A percentile compares a stretch with the other conserved stretches of the same genome.
phyloP scores from a whole-genome alignment of 108 stramenopile genomes.

The Skeletonema grethae region DNA sequence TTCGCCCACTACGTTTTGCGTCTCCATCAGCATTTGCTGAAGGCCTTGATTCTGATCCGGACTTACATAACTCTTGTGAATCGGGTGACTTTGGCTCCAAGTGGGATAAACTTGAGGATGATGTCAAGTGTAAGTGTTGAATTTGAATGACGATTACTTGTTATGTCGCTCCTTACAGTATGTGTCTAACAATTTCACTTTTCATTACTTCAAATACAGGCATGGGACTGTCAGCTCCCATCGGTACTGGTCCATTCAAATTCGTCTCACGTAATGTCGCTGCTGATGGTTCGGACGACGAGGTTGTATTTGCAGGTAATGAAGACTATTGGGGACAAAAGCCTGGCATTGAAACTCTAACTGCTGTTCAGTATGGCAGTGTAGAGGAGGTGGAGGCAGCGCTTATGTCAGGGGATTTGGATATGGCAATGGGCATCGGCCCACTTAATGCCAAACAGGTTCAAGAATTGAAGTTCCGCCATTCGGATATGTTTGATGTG shows the following conservation, averaged over 20 bases:
- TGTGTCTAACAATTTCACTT: too few species aligned
- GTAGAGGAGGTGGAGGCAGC: slow-evolving; percentile 53
- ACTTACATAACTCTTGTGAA: slow-evolving; percentile 62
- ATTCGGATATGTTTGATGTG: slow-evolving; percentile 48
- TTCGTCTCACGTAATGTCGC: slow-evolving; percentile 23
- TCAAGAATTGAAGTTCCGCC: slow-evolving; percentile 39
- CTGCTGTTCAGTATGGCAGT: slow-evolving; percentile 39
- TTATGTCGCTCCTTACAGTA: too few species aligned
- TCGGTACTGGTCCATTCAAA: slow-evolving; percentile 69
- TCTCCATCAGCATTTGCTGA: slow-evolving; percentile 57
- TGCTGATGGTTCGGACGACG: slow-evolving; percentile 39
- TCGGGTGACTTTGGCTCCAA: slow-evolving; percentile 46
- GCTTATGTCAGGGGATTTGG: slow-evolving; percentile 49
- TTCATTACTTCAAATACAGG: background rate
- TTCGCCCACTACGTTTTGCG: slow-evolving; percentile 64
- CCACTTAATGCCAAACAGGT: slow-evolving; percentile 50
- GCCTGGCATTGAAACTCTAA: slow-evolving; percentile 51
- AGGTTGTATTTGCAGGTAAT: slow-evolving; percentile 51
- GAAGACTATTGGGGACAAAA: slow-evolving; percentile 58
- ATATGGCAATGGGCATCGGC: slow-evolving; percentile 36
- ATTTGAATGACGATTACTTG: too few species aligned
- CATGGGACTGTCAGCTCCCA: slow-evolving; percentile 48
- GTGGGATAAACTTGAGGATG: slow-evolving; percentile 41
- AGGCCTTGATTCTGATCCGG: slow-evolving; percentile 49
- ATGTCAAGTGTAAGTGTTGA: slow-evolving; percentile 30